Base-by-base conservation (phyloP, 306 rosid species). In the Prosopis cineraria region DNA sequence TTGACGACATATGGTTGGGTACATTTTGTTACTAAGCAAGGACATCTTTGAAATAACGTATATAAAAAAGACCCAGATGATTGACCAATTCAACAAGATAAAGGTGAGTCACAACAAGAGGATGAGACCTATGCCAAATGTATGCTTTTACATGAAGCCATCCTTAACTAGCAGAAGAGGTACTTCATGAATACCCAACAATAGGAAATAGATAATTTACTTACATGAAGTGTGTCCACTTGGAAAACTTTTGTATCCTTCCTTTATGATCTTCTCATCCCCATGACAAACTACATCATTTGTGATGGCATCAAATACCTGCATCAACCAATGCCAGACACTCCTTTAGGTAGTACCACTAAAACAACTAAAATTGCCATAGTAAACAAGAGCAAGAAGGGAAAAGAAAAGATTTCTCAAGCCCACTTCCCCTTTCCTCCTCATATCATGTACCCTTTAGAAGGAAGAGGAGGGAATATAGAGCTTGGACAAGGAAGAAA, bases 201-300 rank as follows among this genome's bases (percentile, higher is more conserved):
- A 39, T 39, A 39, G 10, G 72, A 67, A 67, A 37, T 39, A 37
- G 31, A 39, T 67, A 10, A 67, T 37, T 10, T 39, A 67, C 80
- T 40, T 56, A 82, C 85, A 44, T 25, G 85, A 72, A 78, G 85
- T 66, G 70, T 82, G 85, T 10, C 85, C 85, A 58, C 82, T 82
- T 33, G 85, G 85, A 66, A 82, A 82, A 72, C 85, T 82, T 77
- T 77, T 82, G 60, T 77, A 66, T 14, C 85, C 82, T 78, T 82
- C 85, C 76, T 37, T 78, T 66, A 82, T 72, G 19, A 55, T 25
- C 19, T 44, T 20, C 50, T 44, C 69, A 16, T 77, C 79, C 44
- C 85, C 85, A 16, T 40, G 76, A 67, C 82, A 82, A 39, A 78
- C 29, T 22, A 67, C 72, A 40, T 67, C 72, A 67, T 67, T 67